These are phyloP conservation scores for Magnusiomyces ingens DNA, from an alignment of 1,139 yeast species.

Conservation along the genomic window DNA sequence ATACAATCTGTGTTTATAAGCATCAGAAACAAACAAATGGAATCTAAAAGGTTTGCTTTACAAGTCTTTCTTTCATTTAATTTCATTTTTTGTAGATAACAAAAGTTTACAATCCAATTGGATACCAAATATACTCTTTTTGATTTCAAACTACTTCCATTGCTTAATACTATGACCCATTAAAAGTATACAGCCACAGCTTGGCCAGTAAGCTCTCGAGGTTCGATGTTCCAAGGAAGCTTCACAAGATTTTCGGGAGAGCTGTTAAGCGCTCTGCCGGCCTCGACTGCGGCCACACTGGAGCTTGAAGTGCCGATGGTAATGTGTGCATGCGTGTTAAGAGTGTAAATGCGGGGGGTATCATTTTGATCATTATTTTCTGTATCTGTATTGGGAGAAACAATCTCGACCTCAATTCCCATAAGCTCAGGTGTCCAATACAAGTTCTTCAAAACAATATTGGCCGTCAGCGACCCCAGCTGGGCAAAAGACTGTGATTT, in stretches of 20 bases:
- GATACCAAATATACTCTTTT: no score
- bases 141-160: no score
- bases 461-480: constrained; percentile 28
- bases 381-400: background rate
- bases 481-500: constrained; percentile 16
- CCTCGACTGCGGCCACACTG: constrained; percentile 9
- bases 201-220: constrained; percentile 8
- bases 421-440: constrained; percentile 50
- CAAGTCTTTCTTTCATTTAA: no score
- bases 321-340: constrained; percentile 11
- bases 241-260: background rate
- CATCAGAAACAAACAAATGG: no score
- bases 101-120: no score
- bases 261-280: constrained; percentile 8
- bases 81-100: no score
- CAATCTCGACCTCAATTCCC: constrained; percentile 48
- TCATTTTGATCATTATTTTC: background rate
- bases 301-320: constrained; percentile 13
- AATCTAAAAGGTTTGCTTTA: no score
- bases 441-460: constrained; percentile 40
- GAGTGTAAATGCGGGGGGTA: background rate
- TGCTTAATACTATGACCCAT: no score
- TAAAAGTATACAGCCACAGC: constrained; percentile 2
- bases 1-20: no score
- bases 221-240: constrained; percentile 14